Base-by-base conservation (phyloP, 139 green algal species). In the Asterochloris sp. region DNA sequence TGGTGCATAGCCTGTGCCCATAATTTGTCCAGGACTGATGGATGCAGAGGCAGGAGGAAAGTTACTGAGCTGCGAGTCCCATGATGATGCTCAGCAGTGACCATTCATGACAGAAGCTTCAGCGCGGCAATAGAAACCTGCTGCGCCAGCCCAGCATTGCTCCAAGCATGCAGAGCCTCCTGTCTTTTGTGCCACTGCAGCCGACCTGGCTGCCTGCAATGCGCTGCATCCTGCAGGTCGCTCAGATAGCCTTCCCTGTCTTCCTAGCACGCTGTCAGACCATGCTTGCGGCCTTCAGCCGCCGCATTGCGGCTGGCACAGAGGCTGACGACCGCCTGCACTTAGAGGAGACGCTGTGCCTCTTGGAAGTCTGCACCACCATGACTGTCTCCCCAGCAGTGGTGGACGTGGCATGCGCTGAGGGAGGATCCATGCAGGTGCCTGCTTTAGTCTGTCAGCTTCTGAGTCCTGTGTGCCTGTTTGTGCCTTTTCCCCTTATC, bases 211-310 rank as follows among this genome's bases (percentile, higher is more conserved):
- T 67, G 1, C 14, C 13, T 16, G 19, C 23, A n/a, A 14, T 77
- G 11, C 21, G 12, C 19, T 26, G 27, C 13, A 62, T 13, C 38
- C 13, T 79, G 54, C 78, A 88, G 82, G 81, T 94, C 2, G 93
- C 91, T 0, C 81, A 90, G 79, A 60, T 92, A 14, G 90, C 94
- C 16, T 86, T 97, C 74, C 93, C 93, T 12, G 74, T 93, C 4
- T 89, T 98, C 63, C 73, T 98, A 24, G 60, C 80, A 14, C 84
- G 92, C 60, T 93, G 86, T 67, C 77, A 93, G 13, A 64, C 75
- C 19, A 92, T 95, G 28, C 83, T 96, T 75, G 61, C 38, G 13
- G 73, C 67, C 0, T 90, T 87, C 71, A 60, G 63, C 13, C 74
- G 83, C 47, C 78, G 76, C 15, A 75, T 67, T n/a, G 61, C 68